These are phyloP conservation scores for Aspergillus sp. DNA, from an alignment of 2,329 filamentous ascomycete genomes.

Conservation along the genomic window DNA sequence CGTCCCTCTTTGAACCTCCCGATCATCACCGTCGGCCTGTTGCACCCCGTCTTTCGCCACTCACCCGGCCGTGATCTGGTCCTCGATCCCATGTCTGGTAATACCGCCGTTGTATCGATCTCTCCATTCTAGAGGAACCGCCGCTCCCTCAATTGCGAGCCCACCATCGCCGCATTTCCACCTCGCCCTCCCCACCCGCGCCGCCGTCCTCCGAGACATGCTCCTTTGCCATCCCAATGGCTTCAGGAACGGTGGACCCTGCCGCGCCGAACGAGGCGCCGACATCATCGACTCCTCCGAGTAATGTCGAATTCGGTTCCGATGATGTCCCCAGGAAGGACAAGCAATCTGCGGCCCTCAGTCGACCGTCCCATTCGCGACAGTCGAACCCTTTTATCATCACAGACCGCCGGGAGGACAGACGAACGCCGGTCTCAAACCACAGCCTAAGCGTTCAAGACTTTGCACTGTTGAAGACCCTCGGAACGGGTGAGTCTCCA, in stretches of 20 bases:
- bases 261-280: slow-evolving; percentile 30
- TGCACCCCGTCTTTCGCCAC: background rate
- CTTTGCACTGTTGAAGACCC: slow-evolving; percentile 48
- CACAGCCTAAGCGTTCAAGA: slow-evolving; percentile 40
- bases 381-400: slow-evolving; percentile 37
- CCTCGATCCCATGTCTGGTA: background rate
- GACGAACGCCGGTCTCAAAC: slow-evolving; percentile 38
- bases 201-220: slow-evolving; percentile 30
- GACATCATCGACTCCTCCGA: slow-evolving; percentile 18
- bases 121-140: background rate
- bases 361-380: slow-evolving; percentile 29
- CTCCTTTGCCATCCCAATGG: slow-evolving; percentile 36
- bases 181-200: slow-evolving; percentile 4
- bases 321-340: slow-evolving; percentile 28
- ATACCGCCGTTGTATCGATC: background rate
- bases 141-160: slow-evolving; percentile 14
- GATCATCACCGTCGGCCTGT: slow-evolving; percentile 1
- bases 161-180: background rate
- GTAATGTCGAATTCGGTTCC: slow-evolving; percentile 14
- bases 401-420: slow-evolving; percentile 37
- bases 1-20: slow-evolving; percentile 10
- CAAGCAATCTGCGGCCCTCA: slow-evolving; percentile 28
- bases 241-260: slow-evolving; percentile 39
- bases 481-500: slow-evolving; percentile 46
- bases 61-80: background rate